These are phyloP conservation scores for Stagonosporopsis rhizophila DNA, from an alignment of 2,329 filamentous ascomycete species.

Conservation along the genomic window DNA sequence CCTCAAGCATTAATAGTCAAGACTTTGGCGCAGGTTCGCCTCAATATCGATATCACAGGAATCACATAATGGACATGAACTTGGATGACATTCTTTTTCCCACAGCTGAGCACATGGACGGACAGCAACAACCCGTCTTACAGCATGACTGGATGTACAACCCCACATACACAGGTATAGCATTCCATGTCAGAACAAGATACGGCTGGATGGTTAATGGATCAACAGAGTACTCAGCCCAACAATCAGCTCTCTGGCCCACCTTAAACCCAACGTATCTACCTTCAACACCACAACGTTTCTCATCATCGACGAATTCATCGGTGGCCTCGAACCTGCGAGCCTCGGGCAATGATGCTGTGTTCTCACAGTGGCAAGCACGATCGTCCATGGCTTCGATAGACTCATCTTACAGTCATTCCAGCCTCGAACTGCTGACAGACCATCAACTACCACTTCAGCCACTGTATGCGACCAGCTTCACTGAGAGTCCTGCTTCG, in stretches of 20 bases:
- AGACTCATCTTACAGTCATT: slow-evolving; percentile 24
- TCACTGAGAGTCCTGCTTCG: slow-evolving; percentile 7
- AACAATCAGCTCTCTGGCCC: slow-evolving; percentile 18
- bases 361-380: slow-evolving; percentile 26
- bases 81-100: background rate
- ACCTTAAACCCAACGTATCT: slow-evolving; percentile 8
- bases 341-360: slow-evolving; percentile 29
- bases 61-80: background rate
- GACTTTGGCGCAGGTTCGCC: slow-evolving; percentile 13
- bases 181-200: too few species aligned
- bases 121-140: background rate
- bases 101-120: background rate
- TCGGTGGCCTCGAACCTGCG: slow-evolving; percentile 26
- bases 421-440: slow-evolving; percentile 20
- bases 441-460: slow-evolving; percentile 7
- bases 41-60: background rate
- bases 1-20: slow-evolving; percentile 1
- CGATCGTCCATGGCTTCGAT: slow-evolving; percentile 35
- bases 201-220: slow-evolving; percentile 1
- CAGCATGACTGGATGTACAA: slow-evolving; percentile 5
- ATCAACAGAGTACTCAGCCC: slow-evolving; percentile 16
- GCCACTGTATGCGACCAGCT: slow-evolving; percentile 2
- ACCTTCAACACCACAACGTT: slow-evolving; percentile 21
- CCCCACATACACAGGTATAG: background rate
- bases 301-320: slow-evolving; percentile 31